Base-by-base conservation (phyloP, 1,284 basidiomycete genomes). In the Sporisorium exsertum region DNA sequence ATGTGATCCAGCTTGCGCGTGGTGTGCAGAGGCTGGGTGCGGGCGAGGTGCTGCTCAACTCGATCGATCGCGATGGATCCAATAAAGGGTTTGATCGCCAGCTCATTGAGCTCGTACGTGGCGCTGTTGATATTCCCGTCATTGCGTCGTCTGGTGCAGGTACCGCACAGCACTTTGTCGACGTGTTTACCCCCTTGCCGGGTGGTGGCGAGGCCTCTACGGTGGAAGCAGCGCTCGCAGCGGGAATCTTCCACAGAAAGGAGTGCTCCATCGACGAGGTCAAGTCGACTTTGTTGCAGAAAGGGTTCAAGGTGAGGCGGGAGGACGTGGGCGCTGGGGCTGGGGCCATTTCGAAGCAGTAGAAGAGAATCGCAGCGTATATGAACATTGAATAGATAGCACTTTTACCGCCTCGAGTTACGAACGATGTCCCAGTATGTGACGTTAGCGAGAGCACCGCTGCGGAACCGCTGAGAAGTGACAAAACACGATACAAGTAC, bases 1-100 rank as follows among this genome's bases (percentile, higher is more conserved):
- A 97, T 22, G 97, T 92, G 20, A 91, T 95, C 22, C 92, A 99
- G 87, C 90, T 99, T 20, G 94, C 94, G 2, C 89, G 90, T 56
- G 97, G 95, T 24, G 94, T 92, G 20, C 94, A 97, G 86, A 87
- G 87, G 26, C 90, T 99, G 20, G 97, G 97, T 1, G 95, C 97
- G 0, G 97, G 97, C 6, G 97, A 99, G 87, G 91, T 99, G 65
- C 87, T 99, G 59, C 88, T 99, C 67, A 99, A 99, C 87, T 94
- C 92, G 85, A 97, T 99, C 81, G 97, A 99, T 87, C 89, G 94
- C 69, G 97, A 99, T 84, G 97, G 97, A 3, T 93, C 93, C 0
- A 94, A 95, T 52, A 89, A 90, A 54, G 97, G 97, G 13, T 99
- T 97, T 84, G 97, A 99, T 87, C 87, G 92, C 45, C 93, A 93